These are phyloP conservation scores for Magnaporthiopsis poae DNA, from an alignment of 2,329 filamentous ascomycete genomes.

Conservation along the genomic window DNA sequence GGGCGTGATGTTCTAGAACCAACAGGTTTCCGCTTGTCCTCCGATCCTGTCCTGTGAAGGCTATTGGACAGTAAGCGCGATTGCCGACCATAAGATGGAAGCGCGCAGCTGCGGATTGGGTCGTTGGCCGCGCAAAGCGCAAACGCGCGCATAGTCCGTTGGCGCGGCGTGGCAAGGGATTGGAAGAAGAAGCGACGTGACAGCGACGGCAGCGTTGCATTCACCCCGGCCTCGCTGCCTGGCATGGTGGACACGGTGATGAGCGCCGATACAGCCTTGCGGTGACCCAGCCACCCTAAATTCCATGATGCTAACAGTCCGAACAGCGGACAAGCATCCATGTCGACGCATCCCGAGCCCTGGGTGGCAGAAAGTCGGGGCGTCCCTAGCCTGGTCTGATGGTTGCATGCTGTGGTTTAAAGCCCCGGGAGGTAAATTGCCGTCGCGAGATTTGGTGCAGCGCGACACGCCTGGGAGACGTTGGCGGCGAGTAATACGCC, in stretches of 20 bases:
- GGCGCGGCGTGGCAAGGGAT: background rate
- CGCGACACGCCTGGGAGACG: background rate
- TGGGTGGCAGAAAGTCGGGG: no score
- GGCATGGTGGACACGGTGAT: background rate
- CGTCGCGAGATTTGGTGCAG: background rate
- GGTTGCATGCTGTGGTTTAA: no score
- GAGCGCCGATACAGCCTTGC: background rate
- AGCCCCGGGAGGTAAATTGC: background rate
- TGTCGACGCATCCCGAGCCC: no score
- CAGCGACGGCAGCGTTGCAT: background rate
- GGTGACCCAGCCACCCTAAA: background rate
- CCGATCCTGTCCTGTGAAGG: background rate
- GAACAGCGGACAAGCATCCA: background rate
- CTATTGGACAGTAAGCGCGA: background rate
- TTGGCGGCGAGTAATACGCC: background rate
- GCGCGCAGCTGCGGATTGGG: background rate
- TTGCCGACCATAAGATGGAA: background rate
- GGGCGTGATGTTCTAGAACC: background rate
- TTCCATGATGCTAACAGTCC: background rate
- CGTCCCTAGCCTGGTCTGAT: no score
- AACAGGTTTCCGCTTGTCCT: background rate
- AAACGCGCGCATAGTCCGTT: background rate
- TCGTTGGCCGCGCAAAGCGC: background rate
- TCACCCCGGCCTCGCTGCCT: background rate
- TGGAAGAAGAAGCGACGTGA: background rate